A percentile compares a stretch with the other conserved stretches of the same genome.
These are phyloP conservation scores for Phaeosphaeriaceae sp. DNA, from an alignment of 2,329 filamentous ascomycete genomes.

Conservation along the genomic window DNA sequence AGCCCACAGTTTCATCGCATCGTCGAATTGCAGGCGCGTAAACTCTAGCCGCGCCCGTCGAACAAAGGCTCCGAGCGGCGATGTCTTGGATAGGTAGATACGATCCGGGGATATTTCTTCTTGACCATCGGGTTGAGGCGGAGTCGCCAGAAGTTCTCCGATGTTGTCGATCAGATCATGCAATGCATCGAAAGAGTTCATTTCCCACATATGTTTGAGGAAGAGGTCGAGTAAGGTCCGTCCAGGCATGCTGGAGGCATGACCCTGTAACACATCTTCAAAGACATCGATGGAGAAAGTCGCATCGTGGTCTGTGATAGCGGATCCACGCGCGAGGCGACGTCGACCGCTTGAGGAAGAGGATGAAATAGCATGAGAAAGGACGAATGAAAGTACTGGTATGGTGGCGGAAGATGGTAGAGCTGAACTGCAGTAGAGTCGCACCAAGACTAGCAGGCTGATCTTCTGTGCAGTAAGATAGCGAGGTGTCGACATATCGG, in stretches of 20 bases:
- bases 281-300: slow-evolving; percentile 51
- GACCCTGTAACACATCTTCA: slow-evolving; percentile 54
- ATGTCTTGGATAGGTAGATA: slow-evolving; percentile 73
- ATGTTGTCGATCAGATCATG: slow-evolving; percentile 75
- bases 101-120: slow-evolving; percentile 37
- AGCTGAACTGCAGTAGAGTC: slow-evolving; percentile 77
- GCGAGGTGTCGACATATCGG: slow-evolving; percentile 67
- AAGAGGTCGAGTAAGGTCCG: slow-evolving; percentile 88
- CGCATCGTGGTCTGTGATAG: slow-evolving; percentile 37
- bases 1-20: slow-evolving; percentile 80
- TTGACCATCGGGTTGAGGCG: slow-evolving; percentile 38
- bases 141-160: slow-evolving; percentile 62
- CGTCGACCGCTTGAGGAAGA: slow-evolving; percentile 29
- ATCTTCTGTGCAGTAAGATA: slow-evolving; percentile 91
- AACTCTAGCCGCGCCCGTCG: slow-evolving; percentile 81
- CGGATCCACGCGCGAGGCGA: slow-evolving; percentile 31
- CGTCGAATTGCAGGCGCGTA: slow-evolving; percentile 78
- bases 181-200: slow-evolving; percentile 83
- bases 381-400: slow-evolving; percentile 79
- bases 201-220: slow-evolving; percentile 79
- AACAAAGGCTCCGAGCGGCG: slow-evolving; percentile 82
- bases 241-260: slow-evolving; percentile 68
- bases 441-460: slow-evolving; percentile 78
- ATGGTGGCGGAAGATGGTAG: slow-evolving; percentile 75
- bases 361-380: slow-evolving; percentile 67